Percentiles rank a stretch among this genome's conserved stretches.
Conservation (phyloP, 2,329 filamentous ascomycete genomes). For the Fusarium setosum region DNA sequence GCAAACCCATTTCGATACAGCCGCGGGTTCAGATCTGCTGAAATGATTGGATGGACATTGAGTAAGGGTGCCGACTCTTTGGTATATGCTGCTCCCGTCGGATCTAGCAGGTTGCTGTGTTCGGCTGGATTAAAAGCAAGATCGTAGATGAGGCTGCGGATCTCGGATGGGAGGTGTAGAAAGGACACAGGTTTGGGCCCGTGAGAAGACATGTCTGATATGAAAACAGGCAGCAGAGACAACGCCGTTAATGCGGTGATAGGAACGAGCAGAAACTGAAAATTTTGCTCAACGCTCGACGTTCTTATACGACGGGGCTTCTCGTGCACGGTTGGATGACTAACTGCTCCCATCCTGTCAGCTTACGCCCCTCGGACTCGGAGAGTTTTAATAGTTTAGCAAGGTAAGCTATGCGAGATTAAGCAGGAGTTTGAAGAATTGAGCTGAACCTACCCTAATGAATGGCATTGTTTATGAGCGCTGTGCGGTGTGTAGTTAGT, state of each 20-base stretch:
- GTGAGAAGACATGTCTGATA: neutral
- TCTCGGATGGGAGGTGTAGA: neutral
- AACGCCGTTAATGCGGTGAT: neutral
- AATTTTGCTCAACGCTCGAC: neutral
- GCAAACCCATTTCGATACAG: neutral
- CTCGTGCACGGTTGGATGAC: too few relatives aligned
- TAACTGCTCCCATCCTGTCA: too few relatives aligned
- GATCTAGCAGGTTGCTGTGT: neutral
- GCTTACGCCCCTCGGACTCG: too few relatives aligned
- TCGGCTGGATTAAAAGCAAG: neutral
- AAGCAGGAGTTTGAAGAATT: too few relatives aligned
- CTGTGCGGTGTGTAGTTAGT: too few relatives aligned
- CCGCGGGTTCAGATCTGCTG: neutral
- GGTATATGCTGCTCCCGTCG: neutral
- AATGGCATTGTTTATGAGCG: too few relatives aligned
- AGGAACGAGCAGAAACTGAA: neutral
- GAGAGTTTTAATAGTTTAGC: too few relatives aligned
- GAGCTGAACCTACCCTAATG: too few relatives aligned
- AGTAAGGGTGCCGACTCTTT: neutral
- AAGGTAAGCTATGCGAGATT: too few relatives aligned
- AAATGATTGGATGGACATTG: neutral
- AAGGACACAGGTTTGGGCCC: neutral
- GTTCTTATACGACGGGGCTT: too few relatives aligned
- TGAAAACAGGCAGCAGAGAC: neutral
- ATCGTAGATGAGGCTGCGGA: neutral